Evolutionary conservation across 345 rosid species (phyloP).

Genomic region (Linum lewisii): DNA sequence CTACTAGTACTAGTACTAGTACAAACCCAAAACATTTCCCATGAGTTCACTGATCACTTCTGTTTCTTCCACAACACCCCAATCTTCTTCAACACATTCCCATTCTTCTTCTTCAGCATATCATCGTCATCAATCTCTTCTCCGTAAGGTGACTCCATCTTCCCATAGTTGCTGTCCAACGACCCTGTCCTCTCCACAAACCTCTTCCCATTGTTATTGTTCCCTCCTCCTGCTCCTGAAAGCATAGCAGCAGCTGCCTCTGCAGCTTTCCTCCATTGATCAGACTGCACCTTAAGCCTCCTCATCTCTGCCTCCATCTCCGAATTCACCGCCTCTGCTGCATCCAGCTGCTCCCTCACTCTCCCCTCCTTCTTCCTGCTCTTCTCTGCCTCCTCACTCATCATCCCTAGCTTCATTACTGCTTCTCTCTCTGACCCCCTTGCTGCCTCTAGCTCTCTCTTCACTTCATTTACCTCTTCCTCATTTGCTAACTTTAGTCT

Average conservation of each 20-base stretch:
- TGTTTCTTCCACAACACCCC: constrained; percentile 7
- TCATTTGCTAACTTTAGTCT: background rate
- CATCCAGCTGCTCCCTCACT: constrained; percentile 9
- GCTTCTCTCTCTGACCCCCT: constrained; percentile 50
- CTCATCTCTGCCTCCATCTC: constrained; percentile 8
- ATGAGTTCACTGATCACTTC: too few relatives aligned
- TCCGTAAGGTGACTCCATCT: constrained; percentile 35
- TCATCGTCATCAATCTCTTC: constrained; percentile 13
- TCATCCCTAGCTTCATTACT: constrained; percentile 44
- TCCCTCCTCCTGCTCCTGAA: constrained; percentile 1
- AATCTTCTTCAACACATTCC: constrained; percentile 3
- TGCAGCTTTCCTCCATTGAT: constrained; percentile 10
- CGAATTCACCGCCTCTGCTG: background rate
- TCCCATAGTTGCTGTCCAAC: constrained; percentile 14
- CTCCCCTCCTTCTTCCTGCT: constrained; percentile 2
- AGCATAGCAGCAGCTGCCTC: constrained; percentile 8
- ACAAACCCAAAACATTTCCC: too few relatives aligned
- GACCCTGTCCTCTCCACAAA: constrained; percentile 4
- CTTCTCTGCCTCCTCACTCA: constrained; percentile 3
- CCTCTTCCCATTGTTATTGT: background rate
- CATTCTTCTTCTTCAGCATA: constrained; percentile 1
- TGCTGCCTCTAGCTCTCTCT: constrained; percentile 23
- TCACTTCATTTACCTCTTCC: background rate
- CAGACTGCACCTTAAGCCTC: constrained; percentile 9
- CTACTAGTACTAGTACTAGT: too few relatives aligned